phyloP scores from a whole-genome alignment of 768 basidiomycete species.

The Tylopilus intermedius region DNA sequence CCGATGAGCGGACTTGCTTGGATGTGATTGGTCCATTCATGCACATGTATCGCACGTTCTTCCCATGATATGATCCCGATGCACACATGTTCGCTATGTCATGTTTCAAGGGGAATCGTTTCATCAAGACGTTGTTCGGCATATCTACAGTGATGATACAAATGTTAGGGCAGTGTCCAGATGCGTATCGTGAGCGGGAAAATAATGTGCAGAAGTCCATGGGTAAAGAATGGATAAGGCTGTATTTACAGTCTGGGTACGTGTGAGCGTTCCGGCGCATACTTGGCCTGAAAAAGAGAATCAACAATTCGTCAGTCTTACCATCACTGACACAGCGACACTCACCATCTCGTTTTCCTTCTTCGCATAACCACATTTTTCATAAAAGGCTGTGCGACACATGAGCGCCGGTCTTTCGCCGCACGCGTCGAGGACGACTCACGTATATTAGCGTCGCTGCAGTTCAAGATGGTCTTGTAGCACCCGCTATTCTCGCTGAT shows the following conservation, averaged over 20 bases:
- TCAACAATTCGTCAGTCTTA: constrained; percentile 5
- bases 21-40: constrained; percentile 4
- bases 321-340: neutral
- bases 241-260: constrained; percentile 18
- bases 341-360: constrained; percentile 92
- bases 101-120: neutral
- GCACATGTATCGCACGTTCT: constrained; percentile 29
- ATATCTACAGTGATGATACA: constrained; percentile 18
- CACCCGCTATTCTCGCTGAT: constrained; percentile 77
- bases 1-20: constrained; percentile 41
- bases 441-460: constrained; percentile 89
- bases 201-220: constrained; percentile 11
- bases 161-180: constrained; percentile 7
- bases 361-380: constrained; percentile 89
- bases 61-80: constrained; percentile 16
- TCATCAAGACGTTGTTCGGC: neutral
- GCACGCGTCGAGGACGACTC: constrained; percentile 33
- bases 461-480: constrained; percentile 98
- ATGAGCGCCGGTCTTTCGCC: constrained; percentile 8
- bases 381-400: constrained; percentile 74
- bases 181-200: constrained; percentile 7
- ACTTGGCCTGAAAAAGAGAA: constrained; percentile 45
- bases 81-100: constrained; percentile 9
- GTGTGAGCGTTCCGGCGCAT: constrained; percentile 40
- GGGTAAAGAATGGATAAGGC: neutral